phyloP scores from a whole-genome alignment of 1,284 basidiomycete genomes.

The Erythrobasidium hasegawianum region DNA sequence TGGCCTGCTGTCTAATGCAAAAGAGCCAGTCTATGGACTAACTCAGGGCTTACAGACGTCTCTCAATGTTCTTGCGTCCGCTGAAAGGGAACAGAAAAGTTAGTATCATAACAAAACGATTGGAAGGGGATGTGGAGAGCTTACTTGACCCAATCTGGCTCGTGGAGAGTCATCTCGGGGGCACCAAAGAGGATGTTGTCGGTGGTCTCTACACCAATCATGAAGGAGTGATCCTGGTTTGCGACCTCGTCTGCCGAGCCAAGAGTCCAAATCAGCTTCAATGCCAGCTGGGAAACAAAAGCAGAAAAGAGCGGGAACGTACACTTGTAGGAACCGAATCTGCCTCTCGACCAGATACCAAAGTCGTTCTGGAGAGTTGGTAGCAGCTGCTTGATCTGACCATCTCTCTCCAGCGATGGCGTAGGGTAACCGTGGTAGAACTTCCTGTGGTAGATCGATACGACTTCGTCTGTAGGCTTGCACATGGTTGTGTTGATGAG shows the following conservation, averaged over 20 bases:
- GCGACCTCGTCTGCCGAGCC: slow-evolving; percentile 50
- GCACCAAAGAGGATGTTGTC: slow-evolving; percentile 48
- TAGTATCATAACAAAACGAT: neutral
- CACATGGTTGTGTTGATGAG: slow-evolving; percentile 54
- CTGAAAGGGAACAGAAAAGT: neutral
- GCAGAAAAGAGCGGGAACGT: slow-evolving; percentile 36
- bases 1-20: too few relatives aligned
- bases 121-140: neutral
- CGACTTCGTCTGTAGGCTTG: slow-evolving; percentile 54
- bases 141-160: slow-evolving; percentile 53
- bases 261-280: slow-evolving; percentile 1
- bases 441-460: slow-evolving; percentile 55
- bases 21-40: too few relatives aligned
- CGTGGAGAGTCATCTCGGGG: slow-evolving; percentile 53
- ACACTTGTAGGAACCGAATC: slow-evolving; percentile 57
- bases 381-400: slow-evolving; percentile 52
- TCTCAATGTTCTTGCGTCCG: slow-evolving; percentile 9
- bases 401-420: slow-evolving; percentile 53
- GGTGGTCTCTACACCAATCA: slow-evolving; percentile 56
- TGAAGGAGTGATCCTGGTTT: slow-evolving; percentile 57
- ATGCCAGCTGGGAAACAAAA: too few relatives aligned
- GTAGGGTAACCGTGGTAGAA: slow-evolving; percentile 54
- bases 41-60: slow-evolving; percentile 1
- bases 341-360: slow-evolving; percentile 54
- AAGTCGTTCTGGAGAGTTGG: slow-evolving; percentile 52